A percentile compares a stretch with the other conserved stretches of the same genome.
These are phyloP conservation scores for Achaetomiella virescens DNA, from an alignment of 495 filamentous ascomycete genomes.

Conservation along the genomic window DNA sequence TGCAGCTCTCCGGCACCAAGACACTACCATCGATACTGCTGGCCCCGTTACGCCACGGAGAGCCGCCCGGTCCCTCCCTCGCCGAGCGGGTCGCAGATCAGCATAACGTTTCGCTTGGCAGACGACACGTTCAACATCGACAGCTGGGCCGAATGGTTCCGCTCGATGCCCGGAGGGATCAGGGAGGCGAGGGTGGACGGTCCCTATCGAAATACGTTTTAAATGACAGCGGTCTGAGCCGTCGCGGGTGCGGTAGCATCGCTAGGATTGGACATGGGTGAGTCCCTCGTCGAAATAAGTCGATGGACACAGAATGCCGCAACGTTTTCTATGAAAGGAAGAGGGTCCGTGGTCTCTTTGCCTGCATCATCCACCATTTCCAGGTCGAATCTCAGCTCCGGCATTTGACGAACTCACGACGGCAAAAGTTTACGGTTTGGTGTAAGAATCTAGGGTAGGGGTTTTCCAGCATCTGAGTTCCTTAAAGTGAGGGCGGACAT, in stretches of 20 bases:
- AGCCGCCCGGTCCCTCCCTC: constrained; percentile 11
- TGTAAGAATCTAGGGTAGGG: neutral
- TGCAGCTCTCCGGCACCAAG: constrained; percentile 40
- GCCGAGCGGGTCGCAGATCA: constrained; percentile 29
- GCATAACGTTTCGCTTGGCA: constrained; percentile 38
- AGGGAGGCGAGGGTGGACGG: constrained; percentile 42
- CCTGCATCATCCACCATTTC: neutral
- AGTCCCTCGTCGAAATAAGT: neutral
- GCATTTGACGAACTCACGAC: constrained; percentile 3
- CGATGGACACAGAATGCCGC: constrained; percentile 8
- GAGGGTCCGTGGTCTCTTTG: neutral
- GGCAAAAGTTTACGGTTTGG: too few relatives aligned
- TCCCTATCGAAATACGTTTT: constrained; percentile 41
- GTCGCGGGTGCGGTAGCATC: neutral
- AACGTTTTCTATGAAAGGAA: too few relatives aligned
- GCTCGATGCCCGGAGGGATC: constrained; percentile 46
- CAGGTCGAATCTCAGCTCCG: neutral
- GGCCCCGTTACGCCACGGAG: constrained; percentile 28
- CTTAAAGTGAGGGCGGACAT: too few relatives aligned
- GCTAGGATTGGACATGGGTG: neutral
- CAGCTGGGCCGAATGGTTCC: constrained; percentile 44
- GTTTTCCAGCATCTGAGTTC: neutral
- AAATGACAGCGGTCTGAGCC: constrained; percentile 25
- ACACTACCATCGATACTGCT: constrained; percentile 43
- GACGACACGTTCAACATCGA: constrained; percentile 37